Evolutionary conservation across 2,329 filamentous ascomycete genomes (phyloP).

Genomic region (Colletotrichum brevisporum): DNA sequence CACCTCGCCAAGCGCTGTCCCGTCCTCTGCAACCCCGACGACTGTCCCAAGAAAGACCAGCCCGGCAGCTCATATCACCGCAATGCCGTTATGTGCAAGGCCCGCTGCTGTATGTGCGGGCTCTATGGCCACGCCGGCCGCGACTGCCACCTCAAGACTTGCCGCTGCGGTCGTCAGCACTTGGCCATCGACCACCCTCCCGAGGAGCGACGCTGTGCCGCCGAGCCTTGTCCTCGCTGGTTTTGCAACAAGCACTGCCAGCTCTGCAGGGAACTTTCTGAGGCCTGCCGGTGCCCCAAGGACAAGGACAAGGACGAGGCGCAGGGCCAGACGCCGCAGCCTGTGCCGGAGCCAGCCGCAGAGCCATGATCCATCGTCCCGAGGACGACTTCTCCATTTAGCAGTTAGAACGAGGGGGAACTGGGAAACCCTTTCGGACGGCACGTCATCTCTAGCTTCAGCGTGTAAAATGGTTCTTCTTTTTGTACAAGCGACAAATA

Average conservation of each 20-base stretch:
- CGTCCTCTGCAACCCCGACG: slow-evolving; percentile 49
- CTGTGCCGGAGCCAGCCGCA: too few species aligned
- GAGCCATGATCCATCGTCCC: too few species aligned
- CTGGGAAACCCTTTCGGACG: too few species aligned
- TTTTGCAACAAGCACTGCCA: slow-evolving; percentile 34
- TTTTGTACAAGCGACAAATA: too few species aligned
- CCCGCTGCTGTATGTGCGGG: slow-evolving; percentile 60
- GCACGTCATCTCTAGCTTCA: too few species aligned
- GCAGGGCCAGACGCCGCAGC: too few species aligned
- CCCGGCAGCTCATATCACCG: slow-evolving; percentile 48
- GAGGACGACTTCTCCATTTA: too few species aligned
- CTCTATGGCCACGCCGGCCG: slow-evolving; percentile 52
- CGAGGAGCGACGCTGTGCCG: slow-evolving; percentile 16
- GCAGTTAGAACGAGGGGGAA: too few species aligned
- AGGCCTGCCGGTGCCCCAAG: background rate
- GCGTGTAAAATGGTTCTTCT: too few species aligned
- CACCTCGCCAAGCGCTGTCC: slow-evolving; percentile 51
- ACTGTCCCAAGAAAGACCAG: slow-evolving; percentile 47
- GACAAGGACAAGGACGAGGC: background rate
- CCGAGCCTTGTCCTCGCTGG: slow-evolving; percentile 16
- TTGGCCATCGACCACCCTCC: slow-evolving; percentile 43
- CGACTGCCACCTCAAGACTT: slow-evolving; percentile 51
- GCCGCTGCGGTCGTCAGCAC: slow-evolving; percentile 53
- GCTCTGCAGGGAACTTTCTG: background rate
- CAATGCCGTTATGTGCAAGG: slow-evolving; percentile 54